Base-by-base conservation (phyloP, 1,139 yeast species). In the Taiozyma sp. region DNA sequence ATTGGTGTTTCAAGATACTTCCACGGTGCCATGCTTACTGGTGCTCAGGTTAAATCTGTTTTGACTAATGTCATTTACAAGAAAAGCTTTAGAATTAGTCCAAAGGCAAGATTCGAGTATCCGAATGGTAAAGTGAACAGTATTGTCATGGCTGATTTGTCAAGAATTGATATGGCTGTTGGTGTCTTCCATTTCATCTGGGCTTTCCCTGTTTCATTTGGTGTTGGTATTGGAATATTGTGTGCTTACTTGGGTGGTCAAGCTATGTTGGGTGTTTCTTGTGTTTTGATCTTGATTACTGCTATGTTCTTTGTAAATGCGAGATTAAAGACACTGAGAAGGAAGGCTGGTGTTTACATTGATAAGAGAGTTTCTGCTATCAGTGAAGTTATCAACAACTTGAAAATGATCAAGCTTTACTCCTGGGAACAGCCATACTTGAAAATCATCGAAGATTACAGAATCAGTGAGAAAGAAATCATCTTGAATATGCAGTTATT, bases 371-470 rank as follows among this genome's bases (percentile, higher is more conserved):
- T 85, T 22, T 72, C 77, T 43, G 68, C 75, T 42, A 80, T 85
- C 61, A 79, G 83, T 52, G 93, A 85, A 62, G 79, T 85, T 41
- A 69, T 85, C 47, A 79, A 75, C 59, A 79, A 84, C 53, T 75
- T 85, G 70, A 82, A 83, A 59, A 75, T 84, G 68, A 82, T 85
- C 68, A 85, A 85, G 67, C 81, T 76, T 57, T 85, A 85, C 62
- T 81, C 85, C 16, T 86, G 95, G 95, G 95, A 87, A 65, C 72
- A 72, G 26, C 78, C 84, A 3, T 80, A 80, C 62, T 66, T 65
- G 47, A 65, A 74, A 7, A 70, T 68, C 49, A 74, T 84, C n/a
- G 63, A 75, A 19, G 66, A 68, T 1, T 72, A 73, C 21, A 73
- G 90, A 59, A 60, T 16, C 56, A 65, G 37, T 42, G 90, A 85